Conservation (phyloP, 441 rosid species). For the Syzygium malaccense region DNA sequence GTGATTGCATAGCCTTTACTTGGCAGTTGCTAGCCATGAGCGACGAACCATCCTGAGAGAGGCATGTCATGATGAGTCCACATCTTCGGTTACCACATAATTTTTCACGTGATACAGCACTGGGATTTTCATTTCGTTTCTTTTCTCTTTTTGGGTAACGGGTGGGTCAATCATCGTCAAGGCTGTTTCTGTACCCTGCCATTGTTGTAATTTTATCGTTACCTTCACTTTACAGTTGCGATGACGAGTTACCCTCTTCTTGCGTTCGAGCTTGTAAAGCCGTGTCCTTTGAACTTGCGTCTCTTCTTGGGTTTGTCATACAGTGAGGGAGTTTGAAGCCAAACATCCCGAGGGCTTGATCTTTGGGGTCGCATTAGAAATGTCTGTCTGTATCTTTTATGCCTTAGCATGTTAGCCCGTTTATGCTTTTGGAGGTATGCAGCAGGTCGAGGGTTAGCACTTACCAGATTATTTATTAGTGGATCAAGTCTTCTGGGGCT, state of each 20-base stretch:
- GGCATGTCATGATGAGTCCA: neutral
- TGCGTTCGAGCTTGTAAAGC: neutral
- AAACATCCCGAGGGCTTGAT: neutral
- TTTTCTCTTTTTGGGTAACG: neutral
- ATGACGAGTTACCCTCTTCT: neutral
- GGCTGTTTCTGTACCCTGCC: neutral
- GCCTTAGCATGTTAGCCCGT: neutral
- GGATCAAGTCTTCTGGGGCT: neutral
- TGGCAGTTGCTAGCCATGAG: neutral
- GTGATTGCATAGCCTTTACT: neutral
- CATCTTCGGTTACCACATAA: neutral
- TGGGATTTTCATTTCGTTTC: neutral
- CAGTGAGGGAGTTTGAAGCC: neutral
- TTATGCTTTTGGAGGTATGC: neutral
- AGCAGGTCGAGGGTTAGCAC: neutral
- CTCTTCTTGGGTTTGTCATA: neutral
- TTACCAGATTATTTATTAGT: neutral
- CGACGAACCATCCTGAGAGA: neutral
- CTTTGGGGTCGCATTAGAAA: neutral
- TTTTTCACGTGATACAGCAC: neutral
- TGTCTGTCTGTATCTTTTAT: neutral
- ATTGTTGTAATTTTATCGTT: neutral
- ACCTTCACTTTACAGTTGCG: neutral
- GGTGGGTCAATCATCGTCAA: neutral
- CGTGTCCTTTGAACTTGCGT: neutral